phyloP scores from a whole-genome alignment of 2,329 filamentous ascomycete genomes.

The Malbranchea zuffiana region DNA sequence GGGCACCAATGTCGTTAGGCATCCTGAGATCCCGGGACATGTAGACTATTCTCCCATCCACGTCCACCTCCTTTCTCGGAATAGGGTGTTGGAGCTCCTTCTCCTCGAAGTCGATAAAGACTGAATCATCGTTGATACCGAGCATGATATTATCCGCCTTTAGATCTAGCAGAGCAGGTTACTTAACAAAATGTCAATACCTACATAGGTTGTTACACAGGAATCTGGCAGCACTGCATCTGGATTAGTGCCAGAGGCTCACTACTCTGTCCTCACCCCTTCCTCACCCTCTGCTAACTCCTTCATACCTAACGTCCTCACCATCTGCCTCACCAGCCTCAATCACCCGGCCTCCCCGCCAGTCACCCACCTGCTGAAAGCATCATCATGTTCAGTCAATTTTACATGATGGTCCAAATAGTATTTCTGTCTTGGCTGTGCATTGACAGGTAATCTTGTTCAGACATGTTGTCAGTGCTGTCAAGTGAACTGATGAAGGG shows the following conservation, averaged over 20 bases:
- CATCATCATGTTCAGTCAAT: constrained; percentile 1
- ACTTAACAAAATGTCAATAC: too few species aligned
- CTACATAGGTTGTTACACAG: too few species aligned
- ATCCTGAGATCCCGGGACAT: constrained; percentile 17
- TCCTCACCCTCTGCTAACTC: too few species aligned
- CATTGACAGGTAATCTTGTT: neutral
- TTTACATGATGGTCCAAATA: too few species aligned
- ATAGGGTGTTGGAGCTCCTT: constrained; percentile 17
- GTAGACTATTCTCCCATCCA: constrained; percentile 18
- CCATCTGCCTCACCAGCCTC: constrained; percentile 1
- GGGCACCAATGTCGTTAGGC: constrained; percentile 18
- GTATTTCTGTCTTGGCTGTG: constrained; percentile 3
- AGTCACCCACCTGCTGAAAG: constrained; percentile 6
- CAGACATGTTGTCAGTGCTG: neutral
- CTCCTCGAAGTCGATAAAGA: constrained; percentile 20
- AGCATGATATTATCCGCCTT: constrained; percentile 23
- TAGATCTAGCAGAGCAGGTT: constrained; percentile 16
- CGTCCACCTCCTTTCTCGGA: constrained; percentile 17
- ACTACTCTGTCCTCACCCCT: too few species aligned
- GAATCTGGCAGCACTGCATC: too few species aligned
- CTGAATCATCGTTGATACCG: constrained; percentile 18
- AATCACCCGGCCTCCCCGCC: constrained; percentile 7
- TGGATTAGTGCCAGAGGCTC: too few species aligned
- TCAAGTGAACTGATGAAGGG: constrained; percentile 1
- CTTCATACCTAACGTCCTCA: neutral